phyloP scores from a whole-genome alignment of 257 asterid species.

The Misopates orontium region DNA sequence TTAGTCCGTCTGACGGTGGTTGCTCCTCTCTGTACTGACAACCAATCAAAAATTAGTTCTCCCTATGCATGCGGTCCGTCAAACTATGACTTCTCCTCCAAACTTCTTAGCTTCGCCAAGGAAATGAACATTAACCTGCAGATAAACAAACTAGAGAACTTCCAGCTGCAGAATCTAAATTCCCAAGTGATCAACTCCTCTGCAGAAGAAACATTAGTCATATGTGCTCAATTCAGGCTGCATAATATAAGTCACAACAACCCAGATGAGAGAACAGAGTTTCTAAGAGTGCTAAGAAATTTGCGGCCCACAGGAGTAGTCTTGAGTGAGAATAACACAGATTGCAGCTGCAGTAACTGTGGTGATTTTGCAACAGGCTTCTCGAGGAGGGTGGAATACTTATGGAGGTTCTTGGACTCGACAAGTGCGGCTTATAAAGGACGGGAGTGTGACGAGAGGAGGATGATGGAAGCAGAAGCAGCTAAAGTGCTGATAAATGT shows the following conservation, averaged over 20 bases:
- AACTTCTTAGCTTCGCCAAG: slow-evolving; percentile 66
- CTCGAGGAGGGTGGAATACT: slow-evolving; percentile 61
- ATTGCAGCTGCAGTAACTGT: slow-evolving; percentile 69
- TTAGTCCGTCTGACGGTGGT: slow-evolving; percentile 70
- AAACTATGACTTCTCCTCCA: slow-evolving; percentile 60
- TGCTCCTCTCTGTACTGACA: slow-evolving; percentile 36
- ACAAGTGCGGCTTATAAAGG: slow-evolving; percentile 75
- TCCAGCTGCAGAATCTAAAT: slow-evolving; percentile 54
- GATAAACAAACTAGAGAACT: slow-evolving; percentile 58
- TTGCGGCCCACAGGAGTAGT: slow-evolving; percentile 68
- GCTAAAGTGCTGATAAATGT: slow-evolving; percentile 55
- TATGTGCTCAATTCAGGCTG: slow-evolving; percentile 72
- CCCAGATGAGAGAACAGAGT: slow-evolving; percentile 63
- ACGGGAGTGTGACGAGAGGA: slow-evolving; percentile 74
- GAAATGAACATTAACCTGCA: slow-evolving; percentile 67
- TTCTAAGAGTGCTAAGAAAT: slow-evolving; percentile 45
- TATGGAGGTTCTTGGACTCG: slow-evolving; percentile 79
- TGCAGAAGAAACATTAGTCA: slow-evolving; percentile 56
- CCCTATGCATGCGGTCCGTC: slow-evolving; percentile 60
- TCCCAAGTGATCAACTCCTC: slow-evolving; percentile 52
- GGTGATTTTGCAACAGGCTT: slow-evolving; percentile 68
- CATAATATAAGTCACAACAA: slow-evolving; percentile 58
- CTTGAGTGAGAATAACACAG: slow-evolving; percentile 65
- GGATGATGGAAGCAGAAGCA: slow-evolving; percentile 90
- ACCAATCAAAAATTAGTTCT: slow-evolving; percentile 32